phyloP scores from a whole-genome alignment of 2,329 filamentous ascomycete genomes.

The Fusarium nisikadoi region DNA sequence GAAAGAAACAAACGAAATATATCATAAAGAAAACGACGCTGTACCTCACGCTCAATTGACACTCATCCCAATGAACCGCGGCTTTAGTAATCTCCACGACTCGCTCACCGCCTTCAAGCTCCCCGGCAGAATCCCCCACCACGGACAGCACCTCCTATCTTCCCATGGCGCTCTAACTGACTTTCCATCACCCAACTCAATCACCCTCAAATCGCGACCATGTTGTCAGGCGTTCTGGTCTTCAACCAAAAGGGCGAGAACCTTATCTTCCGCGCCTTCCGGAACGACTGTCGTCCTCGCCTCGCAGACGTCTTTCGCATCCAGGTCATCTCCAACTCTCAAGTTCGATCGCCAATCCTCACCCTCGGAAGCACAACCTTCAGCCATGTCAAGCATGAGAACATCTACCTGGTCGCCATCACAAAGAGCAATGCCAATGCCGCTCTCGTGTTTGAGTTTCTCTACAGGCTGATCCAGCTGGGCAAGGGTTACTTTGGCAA shows the following conservation, averaged over 20 bases:
- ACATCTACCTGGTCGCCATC: constrained; percentile 96
- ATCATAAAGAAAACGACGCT: not conserved
- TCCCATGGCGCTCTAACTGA: constrained; percentile 8
- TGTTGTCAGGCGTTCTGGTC: constrained; percentile 96
- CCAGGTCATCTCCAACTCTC: constrained; percentile 97
- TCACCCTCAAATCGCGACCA: constrained; percentile 58
- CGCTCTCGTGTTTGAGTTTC: constrained; percentile 96
- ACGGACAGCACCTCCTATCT: constrained; percentile 38
- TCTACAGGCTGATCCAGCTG: constrained; percentile 89
- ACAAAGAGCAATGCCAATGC: constrained; percentile 99
- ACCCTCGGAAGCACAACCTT: constrained; percentile 98
- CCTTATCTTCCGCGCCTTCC: constrained; percentile 98
- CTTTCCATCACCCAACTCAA: constrained; percentile 6
- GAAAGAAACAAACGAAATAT: not conserved
- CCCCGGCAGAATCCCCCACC: constrained; percentile 40
- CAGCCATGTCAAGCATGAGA: constrained; percentile 99
- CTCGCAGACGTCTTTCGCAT: constrained; percentile 99
- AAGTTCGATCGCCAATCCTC: constrained; percentile 96
- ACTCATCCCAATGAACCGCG: not conserved
- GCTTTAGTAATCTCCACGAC: constrained; percentile 12
- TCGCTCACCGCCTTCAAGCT: constrained; percentile 38
- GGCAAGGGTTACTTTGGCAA: constrained; percentile 98
- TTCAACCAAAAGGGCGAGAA: constrained; percentile 99
- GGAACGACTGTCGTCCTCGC: constrained; percentile 96
- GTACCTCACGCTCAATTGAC: not conserved